phyloP scores from a whole-genome alignment of 495 filamentous ascomycete genomes.

The Pyrenula aspistea region DNA sequence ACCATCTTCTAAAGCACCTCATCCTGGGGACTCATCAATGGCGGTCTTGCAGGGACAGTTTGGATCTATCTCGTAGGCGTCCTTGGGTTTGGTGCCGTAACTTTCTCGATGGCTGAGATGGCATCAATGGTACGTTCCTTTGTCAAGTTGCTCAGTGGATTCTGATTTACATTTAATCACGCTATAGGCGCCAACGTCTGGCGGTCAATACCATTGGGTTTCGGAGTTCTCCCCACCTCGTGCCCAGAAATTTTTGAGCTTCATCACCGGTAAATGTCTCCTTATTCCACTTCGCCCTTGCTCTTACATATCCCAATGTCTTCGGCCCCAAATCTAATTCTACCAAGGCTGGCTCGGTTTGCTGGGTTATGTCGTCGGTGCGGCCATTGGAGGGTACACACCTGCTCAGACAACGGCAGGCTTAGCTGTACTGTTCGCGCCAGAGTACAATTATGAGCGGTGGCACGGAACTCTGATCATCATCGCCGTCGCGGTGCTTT shows the following conservation, averaged over 20 bases:
- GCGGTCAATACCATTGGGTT: slow-evolving; percentile 35
- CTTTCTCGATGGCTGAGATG: slow-evolving; percentile 25
- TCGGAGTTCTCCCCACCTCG: slow-evolving; percentile 24
- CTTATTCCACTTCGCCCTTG: slow-evolving; percentile 5
- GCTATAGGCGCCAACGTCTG: slow-evolving; percentile 12
- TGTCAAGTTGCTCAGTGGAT: neutral
- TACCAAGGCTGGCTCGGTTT: slow-evolving; percentile 21
- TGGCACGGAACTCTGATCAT: slow-evolving; percentile 32
- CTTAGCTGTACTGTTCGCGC: slow-evolving; percentile 18
- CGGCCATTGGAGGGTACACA: slow-evolving; percentile 16
- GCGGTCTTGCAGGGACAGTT: slow-evolving; percentile 21
- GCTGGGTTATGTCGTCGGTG: slow-evolving; percentile 23
- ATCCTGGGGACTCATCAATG: slow-evolving; percentile 13
- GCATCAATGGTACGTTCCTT: slow-evolving; percentile 20
- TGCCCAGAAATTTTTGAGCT: slow-evolving; percentile 27
- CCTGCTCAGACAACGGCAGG: slow-evolving; percentile 25
- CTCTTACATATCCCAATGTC: slow-evolving; percentile 1
- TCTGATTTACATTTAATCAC: neutral
- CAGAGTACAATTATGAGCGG: slow-evolving; percentile 18
- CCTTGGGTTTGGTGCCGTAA: slow-evolving; percentile 20
- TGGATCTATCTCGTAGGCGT: slow-evolving; percentile 23
- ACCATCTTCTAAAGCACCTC: slow-evolving; percentile 2
- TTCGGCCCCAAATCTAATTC: neutral
- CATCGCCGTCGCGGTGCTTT: slow-evolving; percentile 15
- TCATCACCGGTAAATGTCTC: slow-evolving; percentile 19